These are phyloP conservation scores for Ogataea ramenticola DNA, from an alignment of 805 yeast genomes.

Conservation along the genomic window DNA sequence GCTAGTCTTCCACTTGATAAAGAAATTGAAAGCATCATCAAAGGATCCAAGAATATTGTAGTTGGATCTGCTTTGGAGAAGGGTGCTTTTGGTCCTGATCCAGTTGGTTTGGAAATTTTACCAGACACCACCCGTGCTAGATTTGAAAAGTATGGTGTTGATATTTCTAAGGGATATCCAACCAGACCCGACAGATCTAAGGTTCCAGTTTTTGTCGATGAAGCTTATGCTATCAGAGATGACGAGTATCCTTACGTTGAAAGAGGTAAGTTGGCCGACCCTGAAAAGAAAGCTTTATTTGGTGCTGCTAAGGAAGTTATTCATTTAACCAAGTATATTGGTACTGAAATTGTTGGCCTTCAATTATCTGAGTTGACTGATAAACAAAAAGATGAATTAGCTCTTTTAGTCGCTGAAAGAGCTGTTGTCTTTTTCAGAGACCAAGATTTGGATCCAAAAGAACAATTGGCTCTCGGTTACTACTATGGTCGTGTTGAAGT, in stretches of 20 bases:
- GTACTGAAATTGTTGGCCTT: slow-evolving; percentile 44
- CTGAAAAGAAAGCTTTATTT: slow-evolving; percentile 33
- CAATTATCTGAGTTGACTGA: slow-evolving; percentile 35
- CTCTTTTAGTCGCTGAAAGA: slow-evolving; percentile 39
- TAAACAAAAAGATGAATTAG: slow-evolving; percentile 40
- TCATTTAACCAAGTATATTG: slow-evolving; percentile 37
- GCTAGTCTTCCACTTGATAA: slow-evolving; percentile 12
- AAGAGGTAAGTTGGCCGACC: slow-evolving; percentile 31
- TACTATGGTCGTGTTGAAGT: slow-evolving; percentile 39
- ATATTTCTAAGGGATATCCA: slow-evolving; percentile 34
- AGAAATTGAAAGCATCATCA: slow-evolving; percentile 17
- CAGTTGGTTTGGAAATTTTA: slow-evolving; percentile 17
- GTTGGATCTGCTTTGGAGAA: background rate
- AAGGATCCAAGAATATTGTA: slow-evolving; percentile 7
- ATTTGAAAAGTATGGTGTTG: slow-evolving; percentile 28
- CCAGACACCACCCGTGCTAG: slow-evolving; percentile 25
- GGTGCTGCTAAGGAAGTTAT: slow-evolving; percentile 35
- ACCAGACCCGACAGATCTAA: slow-evolving; percentile 25
- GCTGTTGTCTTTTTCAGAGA: slow-evolving; percentile 45
- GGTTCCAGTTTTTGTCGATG: slow-evolving; percentile 33
- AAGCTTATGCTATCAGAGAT: slow-evolving; percentile 30
- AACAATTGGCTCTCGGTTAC: slow-evolving; percentile 39
- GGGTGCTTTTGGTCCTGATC: slow-evolving; percentile 10
- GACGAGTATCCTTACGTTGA: slow-evolving; percentile 28
- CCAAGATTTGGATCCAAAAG: slow-evolving; percentile 16